These are phyloP conservation scores for Coemansia aciculifera DNA, from an alignment of 192 early-diverging fungal genomes.

Conservation along the genomic window DNA sequence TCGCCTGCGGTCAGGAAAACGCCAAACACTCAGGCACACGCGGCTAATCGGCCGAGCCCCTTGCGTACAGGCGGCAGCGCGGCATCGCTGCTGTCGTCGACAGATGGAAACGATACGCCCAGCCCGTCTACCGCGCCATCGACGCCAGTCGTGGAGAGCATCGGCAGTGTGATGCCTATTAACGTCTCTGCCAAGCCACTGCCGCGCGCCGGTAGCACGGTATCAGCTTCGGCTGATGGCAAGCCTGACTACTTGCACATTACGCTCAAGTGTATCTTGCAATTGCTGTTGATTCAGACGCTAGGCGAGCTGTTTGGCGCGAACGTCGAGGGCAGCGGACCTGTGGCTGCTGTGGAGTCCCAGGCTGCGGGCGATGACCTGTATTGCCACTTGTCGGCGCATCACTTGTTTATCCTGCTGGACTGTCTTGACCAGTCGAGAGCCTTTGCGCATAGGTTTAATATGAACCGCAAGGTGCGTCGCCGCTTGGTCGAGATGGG, in stretches of 20 bases:
- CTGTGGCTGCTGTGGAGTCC: not conserved
- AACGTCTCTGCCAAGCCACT: conserved; percentile 2
- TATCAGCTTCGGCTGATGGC: conserved; percentile 15
- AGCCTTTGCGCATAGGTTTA: conserved; percentile 80
- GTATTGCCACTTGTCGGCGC: conserved; percentile 45
- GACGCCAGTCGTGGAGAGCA: not conserved
- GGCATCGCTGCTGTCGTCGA: conserved; percentile 24
- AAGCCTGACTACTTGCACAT: conserved; percentile 80
- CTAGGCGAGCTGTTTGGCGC: conserved; percentile 72
- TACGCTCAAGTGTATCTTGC: conserved; percentile 86
- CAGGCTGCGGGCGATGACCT: conserved; percentile 27
- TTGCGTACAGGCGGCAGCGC: conserved; percentile 31
- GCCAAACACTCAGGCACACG: conserved; percentile 11
- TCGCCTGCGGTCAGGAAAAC: conserved; percentile 13
- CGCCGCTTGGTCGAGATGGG: conserved; percentile 78
- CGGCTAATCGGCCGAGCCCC: conserved; percentile 32
- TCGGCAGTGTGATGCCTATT: not conserved
- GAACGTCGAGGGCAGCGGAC: conserved; percentile 59
- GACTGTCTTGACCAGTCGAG: conserved; percentile 80
- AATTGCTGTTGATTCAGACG: conserved; percentile 87
- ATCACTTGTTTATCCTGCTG: conserved; percentile 73
- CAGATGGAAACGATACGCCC: conserved; percentile 30
- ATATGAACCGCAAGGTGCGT: conserved; percentile 73
- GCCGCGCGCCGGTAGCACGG: conserved; percentile 15
- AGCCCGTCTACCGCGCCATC: conserved; percentile 17